Conservation (phyloP, 306 rosid genomes). For the Abrus pulchellus region DNA sequence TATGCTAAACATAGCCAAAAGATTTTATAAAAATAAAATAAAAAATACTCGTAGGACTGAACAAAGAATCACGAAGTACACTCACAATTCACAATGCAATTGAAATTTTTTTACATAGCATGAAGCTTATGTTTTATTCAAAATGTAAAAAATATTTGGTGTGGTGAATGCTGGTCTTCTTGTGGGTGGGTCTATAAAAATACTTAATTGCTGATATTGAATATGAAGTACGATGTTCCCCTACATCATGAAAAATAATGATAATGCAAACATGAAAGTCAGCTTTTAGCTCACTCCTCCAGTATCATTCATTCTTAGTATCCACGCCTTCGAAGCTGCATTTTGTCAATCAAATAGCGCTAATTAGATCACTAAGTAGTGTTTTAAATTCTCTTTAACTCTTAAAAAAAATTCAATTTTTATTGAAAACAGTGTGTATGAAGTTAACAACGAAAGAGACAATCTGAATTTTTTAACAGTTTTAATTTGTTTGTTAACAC, state of each 20-base stretch:
- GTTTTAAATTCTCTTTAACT: neutral
- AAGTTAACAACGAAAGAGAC: too few species aligned
- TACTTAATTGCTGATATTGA: neutral
- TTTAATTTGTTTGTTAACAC: too few species aligned
- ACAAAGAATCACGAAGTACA: neutral
- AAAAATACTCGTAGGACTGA: neutral
- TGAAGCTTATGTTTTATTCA: neutral
- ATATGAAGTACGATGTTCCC: neutral
- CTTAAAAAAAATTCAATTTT: neutral
- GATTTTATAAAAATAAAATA: neutral
- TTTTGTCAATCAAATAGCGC: conserved; percentile 19
- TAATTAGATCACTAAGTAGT: neutral
- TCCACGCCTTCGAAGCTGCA: conserved; percentile 51
- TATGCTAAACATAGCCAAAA: neutral
- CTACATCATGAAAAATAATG: neutral
- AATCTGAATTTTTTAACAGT: too few species aligned
- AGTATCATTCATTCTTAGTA: neutral
- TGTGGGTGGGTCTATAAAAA: neutral
- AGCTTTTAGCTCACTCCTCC: conserved; percentile 13
- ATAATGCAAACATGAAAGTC: conserved; percentile 8
- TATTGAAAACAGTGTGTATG: too few species aligned
- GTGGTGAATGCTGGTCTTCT: neutral
- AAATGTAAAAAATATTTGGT: neutral
- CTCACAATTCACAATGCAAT: neutral
- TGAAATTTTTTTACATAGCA: neutral